Conservation (phyloP, 306 rosid genomes). For the Cyclanthera cordifolia region DNA sequence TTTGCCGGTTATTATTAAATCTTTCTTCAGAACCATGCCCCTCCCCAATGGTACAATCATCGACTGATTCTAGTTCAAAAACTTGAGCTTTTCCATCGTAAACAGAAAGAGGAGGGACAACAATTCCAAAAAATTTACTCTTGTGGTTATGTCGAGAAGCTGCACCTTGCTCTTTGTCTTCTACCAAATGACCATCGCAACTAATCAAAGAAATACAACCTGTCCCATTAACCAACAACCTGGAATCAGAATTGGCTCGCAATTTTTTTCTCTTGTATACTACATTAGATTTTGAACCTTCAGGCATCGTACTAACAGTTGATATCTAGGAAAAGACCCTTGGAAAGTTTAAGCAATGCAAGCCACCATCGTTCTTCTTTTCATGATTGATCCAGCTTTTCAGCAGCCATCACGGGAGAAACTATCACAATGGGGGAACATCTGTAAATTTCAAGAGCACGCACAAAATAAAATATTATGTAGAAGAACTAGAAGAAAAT, state of each 20-base stretch:
- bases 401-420: slow-evolving; percentile 36
- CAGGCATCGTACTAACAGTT: slow-evolving; percentile 41
- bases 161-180: slow-evolving; percentile 35
- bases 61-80: slow-evolving; percentile 15
- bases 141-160: slow-evolving; percentile 31
- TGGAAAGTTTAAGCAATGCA: slow-evolving; percentile 26
- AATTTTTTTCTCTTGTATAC: slow-evolving; percentile 66
- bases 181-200: slow-evolving; percentile 30
- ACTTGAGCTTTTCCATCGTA: slow-evolving; percentile 14
- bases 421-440: slow-evolving; percentile 40
- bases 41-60: slow-evolving; percentile 15
- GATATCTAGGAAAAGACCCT: slow-evolving; percentile 36
- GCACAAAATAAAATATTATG: slow-evolving; percentile 19
- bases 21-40: slow-evolving; percentile 23
- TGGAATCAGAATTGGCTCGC: slow-evolving; percentile 21
- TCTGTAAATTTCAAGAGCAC: slow-evolving; percentile 65
- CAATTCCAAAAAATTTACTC: slow-evolving; percentile 24
- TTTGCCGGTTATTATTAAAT: slow-evolving; percentile 22
- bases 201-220: slow-evolving; percentile 37
- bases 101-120: slow-evolving; percentile 18
- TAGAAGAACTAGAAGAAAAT: neutral
- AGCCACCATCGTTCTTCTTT: slow-evolving; percentile 29
- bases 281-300: slow-evolving; percentile 28
- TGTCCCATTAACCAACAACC: slow-evolving; percentile 17
- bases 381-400: slow-evolving; percentile 32